Conservation (phyloP, 306 rosid genomes). For the Biancaea sappan region DNA sequence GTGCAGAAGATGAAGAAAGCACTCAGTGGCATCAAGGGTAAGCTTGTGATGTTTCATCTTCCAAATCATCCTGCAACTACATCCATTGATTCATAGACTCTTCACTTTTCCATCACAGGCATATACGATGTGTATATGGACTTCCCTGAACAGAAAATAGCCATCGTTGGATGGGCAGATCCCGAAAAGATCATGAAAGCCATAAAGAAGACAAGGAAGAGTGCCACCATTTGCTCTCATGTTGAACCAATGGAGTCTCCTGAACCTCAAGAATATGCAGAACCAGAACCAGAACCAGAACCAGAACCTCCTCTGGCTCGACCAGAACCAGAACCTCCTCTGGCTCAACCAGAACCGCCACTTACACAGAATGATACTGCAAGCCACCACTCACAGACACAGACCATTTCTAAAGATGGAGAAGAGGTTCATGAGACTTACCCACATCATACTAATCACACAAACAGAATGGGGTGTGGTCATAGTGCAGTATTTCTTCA, state of each 20-base stretch:
- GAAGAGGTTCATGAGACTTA: constrained; percentile 53
- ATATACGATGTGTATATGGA: constrained; percentile 75
- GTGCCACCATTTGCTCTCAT: constrained; percentile 63
- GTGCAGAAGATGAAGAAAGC: constrained; percentile 87
- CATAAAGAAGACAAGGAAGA: constrained; percentile 78
- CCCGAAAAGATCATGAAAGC: constrained; percentile 80
- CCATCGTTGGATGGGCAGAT: constrained; percentile 85
- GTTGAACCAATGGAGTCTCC: constrained; percentile 51
- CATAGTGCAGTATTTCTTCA: constrained; percentile 41
- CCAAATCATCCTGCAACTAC: background rate
- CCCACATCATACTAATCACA: constrained; percentile 48
- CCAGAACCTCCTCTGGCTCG: no score
- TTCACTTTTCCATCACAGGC: no score
- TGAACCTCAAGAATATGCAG: constrained; percentile 27
- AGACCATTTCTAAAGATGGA: constrained; percentile 35
- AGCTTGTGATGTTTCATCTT: constrained; percentile 20
- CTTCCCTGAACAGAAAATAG: constrained; percentile 64
- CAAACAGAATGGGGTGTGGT: constrained; percentile 42
- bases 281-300: constrained; percentile 29
- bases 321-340: constrained; percentile 34
- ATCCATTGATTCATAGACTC: no score
- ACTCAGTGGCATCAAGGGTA: constrained; percentile 72
- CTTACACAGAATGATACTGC: constrained; percentile 35
- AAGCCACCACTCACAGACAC: constrained; percentile 39
- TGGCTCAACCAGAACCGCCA: constrained; percentile 33